A percentile compares a stretch with the other conserved stretches of the same genome.
phyloP scores from a whole-genome alignment of 345 rosid genomes.

The Aurinia saxatilis region DNA sequence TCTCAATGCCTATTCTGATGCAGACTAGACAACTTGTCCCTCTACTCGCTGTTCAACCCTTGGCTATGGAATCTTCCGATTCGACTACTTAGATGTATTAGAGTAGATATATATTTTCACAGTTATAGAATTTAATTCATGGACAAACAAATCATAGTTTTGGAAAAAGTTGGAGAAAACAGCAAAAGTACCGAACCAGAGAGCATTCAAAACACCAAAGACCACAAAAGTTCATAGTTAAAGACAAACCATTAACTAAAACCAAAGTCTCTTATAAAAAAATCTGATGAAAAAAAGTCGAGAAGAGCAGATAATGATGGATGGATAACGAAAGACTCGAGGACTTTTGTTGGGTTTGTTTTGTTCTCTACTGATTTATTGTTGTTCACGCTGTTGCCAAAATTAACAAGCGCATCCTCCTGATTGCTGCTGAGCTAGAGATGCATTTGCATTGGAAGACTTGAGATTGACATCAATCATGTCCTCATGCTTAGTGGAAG shows the following conservation, averaged over 20 bases:
- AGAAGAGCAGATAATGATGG: neutral
- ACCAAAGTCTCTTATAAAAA: neutral
- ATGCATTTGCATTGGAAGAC: conserved; percentile 58
- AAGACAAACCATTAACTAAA: conserved; percentile 8
- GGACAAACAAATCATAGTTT: conserved; percentile 1
- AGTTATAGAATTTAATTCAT: neutral
- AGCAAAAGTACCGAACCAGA: conserved; percentile 4
- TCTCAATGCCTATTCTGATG: too few species aligned
- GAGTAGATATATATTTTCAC: too few species aligned
- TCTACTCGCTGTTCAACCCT: too few species aligned
- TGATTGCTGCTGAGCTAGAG: conserved; percentile 57
- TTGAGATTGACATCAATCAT: conserved; percentile 91
- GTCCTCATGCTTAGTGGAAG: conserved; percentile 83
- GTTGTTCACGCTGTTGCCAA: neutral
- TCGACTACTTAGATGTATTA: too few species aligned
- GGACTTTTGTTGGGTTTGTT: neutral
- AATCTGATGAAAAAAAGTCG: conserved; percentile 5
- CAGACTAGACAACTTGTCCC: too few species aligned
- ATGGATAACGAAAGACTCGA: neutral
- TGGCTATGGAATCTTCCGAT: too few species aligned
- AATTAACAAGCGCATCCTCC: conserved; percentile 76
- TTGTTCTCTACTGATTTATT: neutral
- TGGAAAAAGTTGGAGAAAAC: neutral
- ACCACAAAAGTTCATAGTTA: conserved; percentile 6
- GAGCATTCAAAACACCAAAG: conserved; percentile 7